Evolutionary conservation across 352 stramenopile species (phyloP).

Genomic region (Globisporangium uncinulatum): DNA sequence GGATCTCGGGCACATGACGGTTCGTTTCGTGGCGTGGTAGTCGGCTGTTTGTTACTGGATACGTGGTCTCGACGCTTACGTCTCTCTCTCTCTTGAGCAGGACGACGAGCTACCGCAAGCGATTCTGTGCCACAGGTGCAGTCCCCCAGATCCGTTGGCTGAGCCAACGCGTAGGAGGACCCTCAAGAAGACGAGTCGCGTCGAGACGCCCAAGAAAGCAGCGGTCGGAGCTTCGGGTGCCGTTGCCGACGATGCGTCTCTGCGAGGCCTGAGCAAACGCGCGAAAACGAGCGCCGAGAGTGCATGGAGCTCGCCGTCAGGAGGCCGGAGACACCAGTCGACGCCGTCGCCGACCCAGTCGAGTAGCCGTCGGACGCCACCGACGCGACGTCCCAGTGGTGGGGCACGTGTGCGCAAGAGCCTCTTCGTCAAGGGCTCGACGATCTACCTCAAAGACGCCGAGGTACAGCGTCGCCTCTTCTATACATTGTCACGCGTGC

Average conservation of each 20-base stretch:
- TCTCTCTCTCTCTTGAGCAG: not conserved
- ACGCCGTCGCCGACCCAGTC: too few relatives aligned
- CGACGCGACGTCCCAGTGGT: slow-evolving; percentile 15
- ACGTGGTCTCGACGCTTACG: too few relatives aligned
- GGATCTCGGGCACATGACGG: slow-evolving; percentile 22
- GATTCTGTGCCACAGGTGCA: slow-evolving; percentile 7
- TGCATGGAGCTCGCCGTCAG: slow-evolving; percentile 14
- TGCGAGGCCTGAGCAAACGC: slow-evolving; percentile 8
- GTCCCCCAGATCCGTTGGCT: not conserved
- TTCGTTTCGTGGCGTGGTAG: slow-evolving; percentile 12
- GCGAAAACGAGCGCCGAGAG: not conserved
- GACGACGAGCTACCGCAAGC: slow-evolving; percentile 9
- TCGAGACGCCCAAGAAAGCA: slow-evolving; percentile 1
- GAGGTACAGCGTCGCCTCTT: too few relatives aligned
- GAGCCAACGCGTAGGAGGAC: not conserved
- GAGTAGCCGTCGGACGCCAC: too few relatives aligned
- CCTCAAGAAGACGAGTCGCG: not conserved
- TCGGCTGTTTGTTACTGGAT: not conserved
- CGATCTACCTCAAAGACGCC: slow-evolving; percentile 54
- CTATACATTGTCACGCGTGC: too few relatives aligned
- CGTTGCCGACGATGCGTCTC: too few relatives aligned
- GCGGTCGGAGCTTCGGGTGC: too few relatives aligned
- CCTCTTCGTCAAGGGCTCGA: slow-evolving; percentile 56
- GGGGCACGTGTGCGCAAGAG: slow-evolving; percentile 35
- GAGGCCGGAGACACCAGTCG: not conserved